Evolutionary conservation across 2,329 filamentous ascomycete genomes (phyloP), one percentile per base, ranked within the genome.

Genomic region (Epichloe gansuensis): DNA sequence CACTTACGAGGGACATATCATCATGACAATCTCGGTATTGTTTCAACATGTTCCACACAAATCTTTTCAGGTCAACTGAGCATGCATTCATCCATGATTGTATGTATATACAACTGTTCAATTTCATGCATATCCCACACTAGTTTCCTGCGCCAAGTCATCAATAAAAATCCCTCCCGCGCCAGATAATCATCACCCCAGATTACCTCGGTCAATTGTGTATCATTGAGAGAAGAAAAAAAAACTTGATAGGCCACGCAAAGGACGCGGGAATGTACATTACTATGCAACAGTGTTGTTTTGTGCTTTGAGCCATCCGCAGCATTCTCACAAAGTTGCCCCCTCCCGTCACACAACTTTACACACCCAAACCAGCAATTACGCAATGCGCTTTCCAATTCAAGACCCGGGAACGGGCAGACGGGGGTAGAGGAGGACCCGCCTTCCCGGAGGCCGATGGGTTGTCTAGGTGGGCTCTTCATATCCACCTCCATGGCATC

Each of bases 371-470:
- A 21, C 38, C 11, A 43, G 17, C 28, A 34, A 8, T 50, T 28
- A 37, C n/a, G 51, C 17, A 15, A 42, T 28, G n/a, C 39, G 45
- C 35, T 50, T 28, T 37, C 48, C 25, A 31, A 34, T 28, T 48
- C 42, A 54, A 21, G 53, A 55, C 11, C 57, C 52, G 2, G 57
- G 67, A 61, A 70, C 64, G 41, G 69, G 69, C 41, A 72, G 64
- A 53, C 71, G 64, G 23, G 70, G 70, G 54, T 72, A 72, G 13
- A 72, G 63, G 67, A 65, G 44, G 67, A 63, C 17, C 62, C 64
- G 55, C 69, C 66, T 45, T 61, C 63, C 52, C 60, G 57, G 25
- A 57, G 59, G 13, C 52, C 52, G 52, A 55, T 60, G 42, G 59
- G 54, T 41, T 65, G 61, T 49, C 56, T 57, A 13, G 55, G 45